phyloP scores from a whole-genome alignment of 2,329 filamentous ascomycete species.

The Fusarium sp. region DNA sequence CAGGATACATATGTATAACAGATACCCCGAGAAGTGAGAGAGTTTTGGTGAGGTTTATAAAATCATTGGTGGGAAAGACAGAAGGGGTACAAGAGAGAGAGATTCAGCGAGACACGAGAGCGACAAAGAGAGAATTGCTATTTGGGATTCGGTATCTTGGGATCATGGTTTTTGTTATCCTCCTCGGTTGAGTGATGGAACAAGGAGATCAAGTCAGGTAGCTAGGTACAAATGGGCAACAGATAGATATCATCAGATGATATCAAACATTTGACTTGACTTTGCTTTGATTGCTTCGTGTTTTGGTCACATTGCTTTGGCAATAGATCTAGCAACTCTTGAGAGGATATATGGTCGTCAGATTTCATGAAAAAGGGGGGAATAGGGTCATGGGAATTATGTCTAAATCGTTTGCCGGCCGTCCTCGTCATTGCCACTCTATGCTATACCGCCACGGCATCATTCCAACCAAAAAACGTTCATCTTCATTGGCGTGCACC shows the following conservation, averaged over 20 bases:
- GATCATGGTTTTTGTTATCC: background rate
- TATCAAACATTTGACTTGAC: constrained; percentile 16
- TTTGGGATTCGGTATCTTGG: background rate
- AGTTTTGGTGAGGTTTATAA: constrained; percentile 38
- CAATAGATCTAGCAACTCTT: background rate
- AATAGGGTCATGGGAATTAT: constrained; percentile 43
- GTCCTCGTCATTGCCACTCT: constrained; percentile 31
- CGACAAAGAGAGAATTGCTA: background rate
- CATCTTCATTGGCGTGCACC: constrained; percentile 1
- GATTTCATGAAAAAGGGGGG: constrained; percentile 29
- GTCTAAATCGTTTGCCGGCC: constrained; percentile 43
- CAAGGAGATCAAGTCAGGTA: constrained; percentile 21
- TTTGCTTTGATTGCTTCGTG: background rate
- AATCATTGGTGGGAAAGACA: constrained; percentile 28
- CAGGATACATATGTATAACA: constrained; percentile 45
- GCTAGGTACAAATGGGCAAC: constrained; percentile 32
- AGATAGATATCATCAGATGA: constrained; percentile 17
- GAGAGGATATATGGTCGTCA: constrained; percentile 16
- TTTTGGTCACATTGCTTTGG: background rate
- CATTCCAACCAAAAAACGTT: constrained; percentile 5
- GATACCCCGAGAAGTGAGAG: constrained; percentile 45
- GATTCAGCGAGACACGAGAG: background rate
- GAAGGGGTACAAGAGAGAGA: constrained; percentile 3
- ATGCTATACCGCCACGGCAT: constrained; percentile 9
- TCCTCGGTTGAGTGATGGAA: background rate